Conservation (phyloP, 257 asterid species). For the Rehmannia glutinosa region DNA sequence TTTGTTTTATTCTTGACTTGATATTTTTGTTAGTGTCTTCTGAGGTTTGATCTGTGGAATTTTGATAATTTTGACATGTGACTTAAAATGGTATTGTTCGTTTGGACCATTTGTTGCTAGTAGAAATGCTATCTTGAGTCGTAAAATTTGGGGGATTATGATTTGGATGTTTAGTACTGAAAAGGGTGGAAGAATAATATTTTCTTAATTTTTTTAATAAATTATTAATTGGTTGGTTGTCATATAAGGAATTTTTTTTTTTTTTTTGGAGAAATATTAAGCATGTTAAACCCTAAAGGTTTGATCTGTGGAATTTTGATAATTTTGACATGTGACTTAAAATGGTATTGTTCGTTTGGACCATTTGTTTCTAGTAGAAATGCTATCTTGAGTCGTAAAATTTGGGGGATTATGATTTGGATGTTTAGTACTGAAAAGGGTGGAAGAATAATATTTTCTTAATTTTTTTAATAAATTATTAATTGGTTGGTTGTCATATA, state of each 20-base stretch:
- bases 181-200: too few relatives aligned
- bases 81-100: background rate
- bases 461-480: too few relatives aligned
- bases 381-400: background rate
- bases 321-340: background rate
- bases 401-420: background rate
- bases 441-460: too few relatives aligned
- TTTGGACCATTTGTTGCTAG: background rate
- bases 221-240: too few relatives aligned
- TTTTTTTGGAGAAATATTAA: too few relatives aligned
- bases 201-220: too few relatives aligned
- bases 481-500: too few relatives aligned
- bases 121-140: background rate
- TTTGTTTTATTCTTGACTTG: background rate
- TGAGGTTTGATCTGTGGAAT: constrained; percentile 1
- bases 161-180: too few relatives aligned
- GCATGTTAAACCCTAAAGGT: too few relatives aligned
- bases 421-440: too few relatives aligned
- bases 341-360: background rate
- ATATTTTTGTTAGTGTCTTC: background rate
- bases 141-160: background rate
- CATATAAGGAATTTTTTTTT: too few relatives aligned
- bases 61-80: background rate
- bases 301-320: constrained; percentile 5
- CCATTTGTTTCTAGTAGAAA: background rate